Conservation (phyloP, 2,329 filamentous ascomycete genomes). For the Ophiostoma ips region DNA sequence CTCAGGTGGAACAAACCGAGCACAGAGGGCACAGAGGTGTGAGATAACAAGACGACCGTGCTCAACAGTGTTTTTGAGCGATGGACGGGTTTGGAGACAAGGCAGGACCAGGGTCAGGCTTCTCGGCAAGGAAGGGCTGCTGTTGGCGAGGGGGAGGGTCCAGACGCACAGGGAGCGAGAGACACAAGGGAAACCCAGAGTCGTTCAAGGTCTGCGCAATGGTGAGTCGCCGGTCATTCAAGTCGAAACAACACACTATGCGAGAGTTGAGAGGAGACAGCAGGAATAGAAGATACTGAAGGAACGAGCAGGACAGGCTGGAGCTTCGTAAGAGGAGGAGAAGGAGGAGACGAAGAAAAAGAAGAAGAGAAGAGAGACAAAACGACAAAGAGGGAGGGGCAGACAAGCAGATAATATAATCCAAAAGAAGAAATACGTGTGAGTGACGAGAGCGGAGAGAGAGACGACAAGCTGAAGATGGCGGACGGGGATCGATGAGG, state of each 20-base stretch:
- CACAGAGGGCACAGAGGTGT: conserved; percentile 8
- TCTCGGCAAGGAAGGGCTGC: conserved; percentile 1
- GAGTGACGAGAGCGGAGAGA: too few species aligned
- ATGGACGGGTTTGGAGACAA: conserved; percentile 2
- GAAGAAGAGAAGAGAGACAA: too few species aligned
- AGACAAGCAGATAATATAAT: too few species aligned
- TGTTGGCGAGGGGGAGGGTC: conserved; percentile 1
- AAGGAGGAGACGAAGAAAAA: too few species aligned
- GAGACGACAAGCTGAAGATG: not conserved
- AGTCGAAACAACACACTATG: too few species aligned
- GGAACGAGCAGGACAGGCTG: too few species aligned
- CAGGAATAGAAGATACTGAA: too few species aligned
- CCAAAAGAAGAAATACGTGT: too few species aligned
- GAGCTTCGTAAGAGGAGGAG: too few species aligned
- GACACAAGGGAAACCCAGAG: not conserved
- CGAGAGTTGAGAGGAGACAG: too few species aligned
- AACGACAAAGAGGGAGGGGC: too few species aligned
- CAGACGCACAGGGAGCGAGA: conserved; percentile 1
- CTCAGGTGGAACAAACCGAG: conserved; percentile 5
- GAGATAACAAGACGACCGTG: conserved; percentile 1
- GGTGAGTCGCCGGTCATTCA: not conserved
- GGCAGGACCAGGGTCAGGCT: conserved; percentile 1
- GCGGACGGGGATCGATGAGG: too few species aligned
- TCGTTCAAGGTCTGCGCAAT: not conserved
- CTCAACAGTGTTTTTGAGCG: conserved; percentile 1